Conservation (phyloP, 257 asterid genomes). For the Solanum tacnaense region DNA sequence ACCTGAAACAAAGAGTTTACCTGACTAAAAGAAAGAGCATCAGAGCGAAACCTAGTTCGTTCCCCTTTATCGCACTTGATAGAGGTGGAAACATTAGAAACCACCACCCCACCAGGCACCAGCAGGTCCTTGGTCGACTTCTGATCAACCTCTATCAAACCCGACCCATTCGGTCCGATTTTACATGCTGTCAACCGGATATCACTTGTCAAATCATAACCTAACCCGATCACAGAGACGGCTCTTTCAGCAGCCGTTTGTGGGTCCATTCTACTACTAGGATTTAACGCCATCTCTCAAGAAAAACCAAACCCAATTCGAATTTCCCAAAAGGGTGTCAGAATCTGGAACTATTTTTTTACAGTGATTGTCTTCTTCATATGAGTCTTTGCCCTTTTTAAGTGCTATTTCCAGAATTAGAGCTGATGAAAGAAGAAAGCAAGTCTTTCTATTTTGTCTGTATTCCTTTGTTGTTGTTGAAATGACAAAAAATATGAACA, state of each 20-base stretch:
- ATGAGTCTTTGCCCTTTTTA: not conserved
- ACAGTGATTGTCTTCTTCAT: not conserved
- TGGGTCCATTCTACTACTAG: slow-evolving; percentile 49
- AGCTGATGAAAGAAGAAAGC: not conserved
- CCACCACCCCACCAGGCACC: slow-evolving; percentile 75
- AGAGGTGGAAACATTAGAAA: slow-evolving; percentile 42
- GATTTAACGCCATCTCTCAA: slow-evolving; percentile 39
- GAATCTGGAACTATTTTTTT: not conserved
- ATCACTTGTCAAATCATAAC: slow-evolving; percentile 74
- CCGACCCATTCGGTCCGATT: slow-evolving; percentile 52
- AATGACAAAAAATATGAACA: not conserved
- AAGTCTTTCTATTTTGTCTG: not conserved
- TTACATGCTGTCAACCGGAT: slow-evolving; percentile 73
- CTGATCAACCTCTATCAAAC: slow-evolving; percentile 57
- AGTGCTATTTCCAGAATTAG: not conserved
- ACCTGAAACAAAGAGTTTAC: slow-evolving; percentile 9
- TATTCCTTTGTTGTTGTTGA: not conserved
- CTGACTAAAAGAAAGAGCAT: slow-evolving; percentile 69
- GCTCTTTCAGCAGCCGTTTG: slow-evolving; percentile 86
- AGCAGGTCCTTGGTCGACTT: slow-evolving; percentile 40
- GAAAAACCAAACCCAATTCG: not conserved
- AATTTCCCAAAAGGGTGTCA: not conserved
- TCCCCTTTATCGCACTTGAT: slow-evolving; percentile 98
- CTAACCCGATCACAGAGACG: slow-evolving; percentile 73
- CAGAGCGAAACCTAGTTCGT: slow-evolving; percentile 88